Percentiles rank a stretch among this genome's conserved stretches.
phyloP scores from a whole-genome alignment of 805 yeast genomes.

The Candida loeiensis region DNA sequence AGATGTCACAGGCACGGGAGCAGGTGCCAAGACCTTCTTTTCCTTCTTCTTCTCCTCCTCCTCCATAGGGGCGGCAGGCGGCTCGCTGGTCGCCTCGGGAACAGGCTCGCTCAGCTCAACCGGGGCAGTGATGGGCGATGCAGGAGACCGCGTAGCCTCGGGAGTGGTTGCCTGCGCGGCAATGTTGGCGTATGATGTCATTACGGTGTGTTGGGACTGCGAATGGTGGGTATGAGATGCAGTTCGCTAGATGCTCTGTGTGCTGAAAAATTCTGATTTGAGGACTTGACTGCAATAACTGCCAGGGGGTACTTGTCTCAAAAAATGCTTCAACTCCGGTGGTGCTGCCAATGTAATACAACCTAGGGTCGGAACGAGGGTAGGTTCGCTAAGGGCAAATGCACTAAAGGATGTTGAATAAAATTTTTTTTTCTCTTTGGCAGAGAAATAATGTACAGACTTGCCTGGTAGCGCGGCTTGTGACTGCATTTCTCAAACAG shows the following conservation, averaged over 20 bases:
- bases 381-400: slow-evolving; percentile 1
- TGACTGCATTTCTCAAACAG: too few relatives aligned
- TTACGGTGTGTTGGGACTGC: slow-evolving; percentile 4
- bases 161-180: slow-evolving; percentile 33
- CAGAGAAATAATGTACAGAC: background rate
- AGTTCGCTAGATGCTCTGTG: slow-evolving; percentile 1
- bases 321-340: background rate
- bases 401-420: slow-evolving; percentile 4
- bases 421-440: slow-evolving; percentile 1
- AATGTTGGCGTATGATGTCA: slow-evolving; percentile 40
- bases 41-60: slow-evolving; percentile 14
- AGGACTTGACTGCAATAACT: background rate
- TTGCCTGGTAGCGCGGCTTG: background rate
- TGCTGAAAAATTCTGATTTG: background rate
- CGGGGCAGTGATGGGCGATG: slow-evolving; percentile 2
- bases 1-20: slow-evolving; percentile 43
- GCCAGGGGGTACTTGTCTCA: background rate
- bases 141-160: slow-evolving; percentile 9
- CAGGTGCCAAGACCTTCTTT: slow-evolving; percentile 40
- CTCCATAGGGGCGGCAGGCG: slow-evolving; percentile 8
- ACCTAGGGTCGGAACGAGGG: background rate
- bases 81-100: slow-evolving; percentile 5
- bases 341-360: background rate
- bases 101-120: slow-evolving; percentile 6
- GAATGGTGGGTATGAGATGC: background rate